phyloP scores from a whole-genome alignment of 495 filamentous ascomycete genomes.

The Viridothelium virens region DNA sequence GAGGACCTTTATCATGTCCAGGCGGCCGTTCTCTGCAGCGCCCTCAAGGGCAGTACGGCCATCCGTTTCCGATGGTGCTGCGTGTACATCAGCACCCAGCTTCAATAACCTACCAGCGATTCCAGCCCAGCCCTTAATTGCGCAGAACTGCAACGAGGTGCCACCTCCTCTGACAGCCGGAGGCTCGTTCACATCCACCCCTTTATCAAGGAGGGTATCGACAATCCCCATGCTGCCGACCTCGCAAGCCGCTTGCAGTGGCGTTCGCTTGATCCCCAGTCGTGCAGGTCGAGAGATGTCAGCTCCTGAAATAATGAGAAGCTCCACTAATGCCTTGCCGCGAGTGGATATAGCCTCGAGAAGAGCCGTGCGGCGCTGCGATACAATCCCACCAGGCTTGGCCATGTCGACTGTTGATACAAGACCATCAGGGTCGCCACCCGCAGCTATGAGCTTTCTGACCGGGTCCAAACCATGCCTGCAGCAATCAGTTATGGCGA shows the following conservation, averaged over 20 bases:
- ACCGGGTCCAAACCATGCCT: neutral
- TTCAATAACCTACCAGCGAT: conserved; percentile 25
- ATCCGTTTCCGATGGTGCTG: conserved; percentile 22
- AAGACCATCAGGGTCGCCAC: neutral
- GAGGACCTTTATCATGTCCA: conserved; percentile 42
- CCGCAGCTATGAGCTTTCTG: neutral
- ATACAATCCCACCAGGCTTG: no score
- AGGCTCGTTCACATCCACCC: neutral
- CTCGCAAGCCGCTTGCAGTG: neutral
- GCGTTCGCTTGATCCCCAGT: neutral
- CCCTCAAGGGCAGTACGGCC: conserved; percentile 40
- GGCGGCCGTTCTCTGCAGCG: conserved; percentile 39
- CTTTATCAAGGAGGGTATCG: neutral
- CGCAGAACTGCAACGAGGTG: conserved; percentile 28
- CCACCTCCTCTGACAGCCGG: conserved; percentile 18
- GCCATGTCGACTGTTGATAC: neutral
- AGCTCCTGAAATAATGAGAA: neutral
- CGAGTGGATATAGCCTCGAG: neutral
- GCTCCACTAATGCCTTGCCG: neutral
- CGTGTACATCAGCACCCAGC: conserved; percentile 31
- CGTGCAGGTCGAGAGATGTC: neutral
- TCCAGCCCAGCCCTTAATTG: conserved; percentile 20
- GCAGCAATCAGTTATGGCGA: neutral
- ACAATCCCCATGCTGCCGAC: neutral
- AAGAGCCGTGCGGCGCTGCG: neutral